phyloP scores from a whole-genome alignment of 2,329 filamentous ascomycete genomes.

The Aspergillus sp. region DNA sequence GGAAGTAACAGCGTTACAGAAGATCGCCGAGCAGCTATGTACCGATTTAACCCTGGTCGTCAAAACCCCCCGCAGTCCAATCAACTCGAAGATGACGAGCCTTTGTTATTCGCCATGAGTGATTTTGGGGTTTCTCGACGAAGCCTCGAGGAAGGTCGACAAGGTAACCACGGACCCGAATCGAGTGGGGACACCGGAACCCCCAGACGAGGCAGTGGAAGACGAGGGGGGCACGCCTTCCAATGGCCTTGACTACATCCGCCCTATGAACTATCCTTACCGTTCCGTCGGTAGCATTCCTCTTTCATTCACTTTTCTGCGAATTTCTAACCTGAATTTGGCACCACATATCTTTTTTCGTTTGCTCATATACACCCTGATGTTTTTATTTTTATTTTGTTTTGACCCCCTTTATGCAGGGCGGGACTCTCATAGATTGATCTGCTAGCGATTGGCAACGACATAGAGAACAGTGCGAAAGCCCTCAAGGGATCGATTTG shows the following conservation, averaged over 20 bases:
- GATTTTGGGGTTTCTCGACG: conserved; percentile 44
- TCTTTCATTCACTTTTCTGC: background rate
- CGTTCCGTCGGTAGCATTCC: background rate
- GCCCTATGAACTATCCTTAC: background rate
- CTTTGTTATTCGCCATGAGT: conserved; percentile 48
- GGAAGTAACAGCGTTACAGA: conserved; percentile 43
- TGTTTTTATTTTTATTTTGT: conserved; percentile 6
- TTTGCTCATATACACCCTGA: conserved; percentile 9
- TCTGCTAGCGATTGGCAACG: conserved; percentile 17
- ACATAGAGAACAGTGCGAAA: conserved; percentile 21
- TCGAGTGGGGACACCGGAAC: conserved; percentile 24
- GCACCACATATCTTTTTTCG: background rate
- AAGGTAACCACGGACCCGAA: conserved; percentile 32
- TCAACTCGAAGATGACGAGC: conserved; percentile 44
- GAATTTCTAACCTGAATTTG: conserved; percentile 1
- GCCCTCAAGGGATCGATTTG: background rate
- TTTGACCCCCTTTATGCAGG: conserved; percentile 8
- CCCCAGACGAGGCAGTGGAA: conserved; percentile 37
- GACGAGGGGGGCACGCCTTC: conserved; percentile 36
- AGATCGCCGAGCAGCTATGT: conserved; percentile 32
- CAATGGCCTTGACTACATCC: conserved; percentile 32
- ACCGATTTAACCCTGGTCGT: conserved; percentile 36
- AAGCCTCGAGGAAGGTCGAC: conserved; percentile 42
- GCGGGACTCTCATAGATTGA: conserved; percentile 24
- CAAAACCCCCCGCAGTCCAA: conserved; percentile 27